These are phyloP conservation scores for Periconia sp. DNA, from an alignment of 2,329 filamentous ascomycete species.

Conservation along the genomic window DNA sequence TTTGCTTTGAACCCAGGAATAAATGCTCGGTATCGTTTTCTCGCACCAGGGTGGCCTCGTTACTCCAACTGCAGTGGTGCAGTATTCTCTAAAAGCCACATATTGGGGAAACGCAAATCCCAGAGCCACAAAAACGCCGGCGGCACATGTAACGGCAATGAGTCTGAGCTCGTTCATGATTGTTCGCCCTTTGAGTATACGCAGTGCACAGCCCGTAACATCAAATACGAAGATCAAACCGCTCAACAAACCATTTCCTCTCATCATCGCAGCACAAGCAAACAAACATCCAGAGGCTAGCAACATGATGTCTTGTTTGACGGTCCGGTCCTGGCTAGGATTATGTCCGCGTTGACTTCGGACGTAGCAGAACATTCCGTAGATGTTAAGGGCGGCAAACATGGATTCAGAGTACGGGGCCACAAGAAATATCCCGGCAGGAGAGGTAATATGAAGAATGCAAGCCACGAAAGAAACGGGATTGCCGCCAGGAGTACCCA, in stretches of 20 bases:
- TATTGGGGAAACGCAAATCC: constrained; percentile 74
- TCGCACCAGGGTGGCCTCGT: constrained; percentile 70
- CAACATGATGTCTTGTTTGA: constrained; percentile 46
- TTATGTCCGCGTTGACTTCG: constrained; percentile 34
- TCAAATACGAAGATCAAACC: constrained; percentile 70
- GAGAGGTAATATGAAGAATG: constrained; percentile 77
- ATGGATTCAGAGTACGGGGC: constrained; percentile 81
- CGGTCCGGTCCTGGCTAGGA: constrained; percentile 34
- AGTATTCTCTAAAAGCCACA: constrained; percentile 71
- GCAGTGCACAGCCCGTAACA: constrained; percentile 42
- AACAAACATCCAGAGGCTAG: constrained; percentile 69
- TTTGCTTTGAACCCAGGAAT: constrained; percentile 81
- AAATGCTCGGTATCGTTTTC: constrained; percentile 77
- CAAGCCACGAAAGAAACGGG: constrained; percentile 69
- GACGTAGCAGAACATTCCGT: constrained; percentile 71
- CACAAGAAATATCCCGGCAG: constrained; percentile 85
- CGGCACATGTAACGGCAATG: constrained; percentile 62
- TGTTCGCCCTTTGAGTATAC: constrained; percentile 35
- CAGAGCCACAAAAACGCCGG: constrained; percentile 67
- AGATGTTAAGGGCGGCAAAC: constrained; percentile 76
- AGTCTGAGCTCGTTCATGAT: constrained; percentile 50
- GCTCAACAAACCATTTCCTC: constrained; percentile 85
- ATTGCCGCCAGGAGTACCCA: constrained; percentile 28
- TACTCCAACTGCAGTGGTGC: constrained; percentile 19
- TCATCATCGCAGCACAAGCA: constrained; percentile 70